Conservation (phyloP, 352 stramenopile species). For the Pythium rishiriense region DNA sequence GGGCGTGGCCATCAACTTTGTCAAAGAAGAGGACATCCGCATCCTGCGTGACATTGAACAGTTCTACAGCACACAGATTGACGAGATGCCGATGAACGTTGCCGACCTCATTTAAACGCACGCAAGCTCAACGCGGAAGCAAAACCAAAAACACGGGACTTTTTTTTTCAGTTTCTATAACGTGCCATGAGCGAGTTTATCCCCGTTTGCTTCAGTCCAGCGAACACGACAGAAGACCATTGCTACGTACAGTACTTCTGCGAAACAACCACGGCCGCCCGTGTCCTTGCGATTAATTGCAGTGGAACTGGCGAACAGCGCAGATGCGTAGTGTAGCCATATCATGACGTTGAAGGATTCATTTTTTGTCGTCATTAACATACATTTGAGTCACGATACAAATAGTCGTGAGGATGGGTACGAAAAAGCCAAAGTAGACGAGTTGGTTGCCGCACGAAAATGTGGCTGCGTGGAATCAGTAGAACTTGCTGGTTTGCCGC, state of each 20-base stretch:
- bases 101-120: conserved; percentile 90
- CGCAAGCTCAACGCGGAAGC: too few relatives aligned
- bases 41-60: conserved; percentile 94
- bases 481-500: conserved; percentile 10
- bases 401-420: too few relatives aligned
- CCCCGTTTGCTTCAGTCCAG: not conserved
- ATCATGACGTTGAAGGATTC: not conserved
- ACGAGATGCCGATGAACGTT: conserved; percentile 95
- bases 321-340: not conserved
- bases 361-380: not conserved
- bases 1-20: conserved; percentile 98
- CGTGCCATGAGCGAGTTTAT: not conserved
- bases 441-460: not conserved
- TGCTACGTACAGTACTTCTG: too few relatives aligned
- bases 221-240: not conserved
- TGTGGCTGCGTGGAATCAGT: not conserved
- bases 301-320: not conserved
- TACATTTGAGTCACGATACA: not conserved
- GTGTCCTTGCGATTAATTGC: too few relatives aligned
- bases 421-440: not conserved
- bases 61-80: conserved; percentile 94
- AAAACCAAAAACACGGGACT: not conserved
- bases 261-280: too few relatives aligned
- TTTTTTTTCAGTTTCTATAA: conserved; percentile 5
- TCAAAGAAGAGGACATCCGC: conserved; percentile 94